Evolutionary conservation across 352 stramenopile species (phyloP), one percentile per base, ranked within the genome.

Genomic region (Pythium diclinum): DNA sequence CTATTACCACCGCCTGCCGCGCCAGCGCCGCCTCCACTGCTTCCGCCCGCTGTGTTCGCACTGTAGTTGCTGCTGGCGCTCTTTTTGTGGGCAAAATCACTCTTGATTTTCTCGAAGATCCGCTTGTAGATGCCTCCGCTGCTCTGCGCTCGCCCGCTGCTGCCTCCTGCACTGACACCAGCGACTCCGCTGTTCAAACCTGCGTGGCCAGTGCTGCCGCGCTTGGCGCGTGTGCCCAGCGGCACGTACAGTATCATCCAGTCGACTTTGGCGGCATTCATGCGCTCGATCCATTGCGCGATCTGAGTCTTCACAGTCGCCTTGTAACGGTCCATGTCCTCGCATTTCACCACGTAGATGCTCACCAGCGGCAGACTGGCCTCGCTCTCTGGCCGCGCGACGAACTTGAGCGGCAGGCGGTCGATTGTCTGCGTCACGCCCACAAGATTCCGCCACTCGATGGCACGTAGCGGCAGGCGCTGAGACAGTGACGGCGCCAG

Each of bases 221-320:
- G 65, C n/a, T 82, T 79, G 40, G 80, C 74, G 30, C 77, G 75
- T 32, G 84, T 94, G 6, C 87, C 87, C n/a, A 95, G 67, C 23
- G 87, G 87, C n/a, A 95, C 85, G 63, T 94, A 95, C 1, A 93
- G 72, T 40, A 94, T 67, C 52, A 95, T 79, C 83, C 84, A 95
- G 61, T 95, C 85, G 13, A 88, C 69, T 14, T 76, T 74, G 0
- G 71, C 73, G 14, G 73, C 68, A 47, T 80, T 87, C 87, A 95
- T 94, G 32, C 69, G 72, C 32, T 91, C 83, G 30, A 90, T 75
- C 87, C 87, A 95, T 2, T 72, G 65, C 2, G 64, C 58, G 40
- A 95, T 67, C 3, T 78, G 65, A 4, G 68, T 63, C 32, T 86
- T 79, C 10, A 91, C 77, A 10, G 54, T 68, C 10, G 51, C 64